Evolutionary conservation across 495 filamentous ascomycete genomes (phyloP).

Genomic region (Umbilicaria muhlenbergii): DNA sequence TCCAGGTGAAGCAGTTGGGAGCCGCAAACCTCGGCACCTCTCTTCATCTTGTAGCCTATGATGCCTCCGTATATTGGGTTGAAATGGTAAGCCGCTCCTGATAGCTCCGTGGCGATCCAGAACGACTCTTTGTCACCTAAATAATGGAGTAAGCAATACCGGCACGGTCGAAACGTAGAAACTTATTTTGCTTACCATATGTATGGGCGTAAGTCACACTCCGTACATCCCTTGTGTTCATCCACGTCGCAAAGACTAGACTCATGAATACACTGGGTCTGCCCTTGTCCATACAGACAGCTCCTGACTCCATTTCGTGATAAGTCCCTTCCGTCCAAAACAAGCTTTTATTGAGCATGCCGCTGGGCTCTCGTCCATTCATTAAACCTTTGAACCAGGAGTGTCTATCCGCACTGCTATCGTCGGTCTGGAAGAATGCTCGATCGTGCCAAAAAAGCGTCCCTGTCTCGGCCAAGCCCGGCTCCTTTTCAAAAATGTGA

Average conservation of each 20-base stretch:
- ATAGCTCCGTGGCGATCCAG: constrained; percentile 1
- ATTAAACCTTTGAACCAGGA: not conserved
- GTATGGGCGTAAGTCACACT: not conserved
- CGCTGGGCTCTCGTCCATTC: constrained; percentile 7
- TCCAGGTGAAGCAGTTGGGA: constrained; percentile 18
- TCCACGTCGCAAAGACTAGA: constrained; percentile 14
- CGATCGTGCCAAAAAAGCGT: constrained; percentile 27
- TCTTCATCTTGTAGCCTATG: constrained; percentile 6
- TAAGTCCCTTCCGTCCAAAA: constrained; percentile 9
- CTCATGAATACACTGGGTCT: constrained; percentile 11
- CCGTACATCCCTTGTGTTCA: constrained; percentile 7
- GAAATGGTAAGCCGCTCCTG: constrained; percentile 1
- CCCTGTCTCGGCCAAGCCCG: constrained; percentile 16
- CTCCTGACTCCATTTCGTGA: constrained; percentile 17
- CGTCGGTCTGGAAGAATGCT: constrained; percentile 5
- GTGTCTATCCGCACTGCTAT: too few relatives aligned
- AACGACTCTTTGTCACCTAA: constrained; percentile 7
- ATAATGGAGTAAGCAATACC: too few relatives aligned
- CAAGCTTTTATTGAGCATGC: constrained; percentile 8
- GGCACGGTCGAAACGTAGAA: too few relatives aligned
- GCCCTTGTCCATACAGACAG: constrained; percentile 17
- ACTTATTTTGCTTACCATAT: too few relatives aligned
- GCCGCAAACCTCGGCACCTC: constrained; percentile 11
- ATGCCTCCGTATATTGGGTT: constrained; percentile 4
- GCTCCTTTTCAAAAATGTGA: constrained; percentile 11